A percentile compares a stretch with the other conserved stretches of the same genome.
Evolutionary conservation across 306 rosid species (phyloP).

Genomic region (Malus fusca): DNA sequence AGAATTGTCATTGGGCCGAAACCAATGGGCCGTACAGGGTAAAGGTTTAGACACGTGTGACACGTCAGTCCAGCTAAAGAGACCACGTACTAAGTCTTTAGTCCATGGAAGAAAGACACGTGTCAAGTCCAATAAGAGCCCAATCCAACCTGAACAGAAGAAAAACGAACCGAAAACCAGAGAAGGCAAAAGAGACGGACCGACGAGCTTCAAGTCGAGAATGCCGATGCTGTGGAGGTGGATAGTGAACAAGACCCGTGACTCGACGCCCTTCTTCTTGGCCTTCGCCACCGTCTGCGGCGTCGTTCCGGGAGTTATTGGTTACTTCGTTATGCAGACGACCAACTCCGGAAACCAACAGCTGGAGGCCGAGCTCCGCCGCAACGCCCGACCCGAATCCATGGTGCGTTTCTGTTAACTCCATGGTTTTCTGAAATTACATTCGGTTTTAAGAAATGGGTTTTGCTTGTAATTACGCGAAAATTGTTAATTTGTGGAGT

Average conservation of each 20-base stretch:
- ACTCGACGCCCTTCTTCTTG: conserved; percentile 77
- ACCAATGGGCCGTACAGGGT: not conserved
- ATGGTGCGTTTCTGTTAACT: conserved; percentile 16
- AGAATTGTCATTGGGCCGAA: not conserved
- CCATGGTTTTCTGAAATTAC: not conserved
- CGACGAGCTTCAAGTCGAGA: not conserved
- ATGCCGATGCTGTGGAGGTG: conserved; percentile 71
- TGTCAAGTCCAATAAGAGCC: not conserved
- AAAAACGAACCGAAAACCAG: not conserved
- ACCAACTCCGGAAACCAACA: conserved; percentile 60
- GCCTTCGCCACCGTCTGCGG: conserved; percentile 87
- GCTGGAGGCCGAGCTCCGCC: conserved; percentile 80
- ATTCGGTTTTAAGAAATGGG: not conserved
- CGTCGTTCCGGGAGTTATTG: conserved; percentile 71
- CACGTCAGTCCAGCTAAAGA: not conserved
- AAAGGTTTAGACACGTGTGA: not conserved
- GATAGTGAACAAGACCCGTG: conserved; percentile 64
- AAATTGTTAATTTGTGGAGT: not conserved
- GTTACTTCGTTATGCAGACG: conserved; percentile 69
- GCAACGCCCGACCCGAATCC: conserved; percentile 74
- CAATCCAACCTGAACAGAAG: not conserved
- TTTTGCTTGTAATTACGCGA: not conserved
- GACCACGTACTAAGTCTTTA: not conserved
- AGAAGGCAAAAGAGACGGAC: not conserved
- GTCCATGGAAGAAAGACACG: not conserved